These are phyloP conservation scores for Penicillium egyptiacum DNA, from an alignment of 495 filamentous ascomycete genomes.

Conservation along the genomic window DNA sequence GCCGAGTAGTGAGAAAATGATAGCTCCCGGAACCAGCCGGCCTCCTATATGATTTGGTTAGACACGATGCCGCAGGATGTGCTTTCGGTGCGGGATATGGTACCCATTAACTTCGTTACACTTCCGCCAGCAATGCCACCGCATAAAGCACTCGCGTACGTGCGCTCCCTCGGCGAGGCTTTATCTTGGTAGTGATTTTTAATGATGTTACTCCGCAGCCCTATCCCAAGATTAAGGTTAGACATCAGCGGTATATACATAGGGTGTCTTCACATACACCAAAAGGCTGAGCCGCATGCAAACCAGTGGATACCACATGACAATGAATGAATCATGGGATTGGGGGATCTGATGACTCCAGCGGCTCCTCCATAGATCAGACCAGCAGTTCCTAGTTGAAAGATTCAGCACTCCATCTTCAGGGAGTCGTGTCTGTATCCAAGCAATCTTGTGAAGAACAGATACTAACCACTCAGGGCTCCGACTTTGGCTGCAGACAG, in stretches of 20 bases:
- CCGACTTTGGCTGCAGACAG: conserved; percentile 51
- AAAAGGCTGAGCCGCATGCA: conserved; percentile 72
- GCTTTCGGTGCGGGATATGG: conserved; percentile 18
- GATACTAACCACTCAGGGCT: conserved; percentile 51
- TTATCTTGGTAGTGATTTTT: conserved; percentile 48
- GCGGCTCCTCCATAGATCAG: conserved; percentile 65
- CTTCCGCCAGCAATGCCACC: conserved; percentile 67
- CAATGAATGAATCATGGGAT: conserved; percentile 67
- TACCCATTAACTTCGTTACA: conserved; percentile 65
- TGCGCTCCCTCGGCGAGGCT: conserved; percentile 50
- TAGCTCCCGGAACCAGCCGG: conserved; percentile 56
- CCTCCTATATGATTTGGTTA: conserved; percentile 35
- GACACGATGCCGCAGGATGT: neutral
- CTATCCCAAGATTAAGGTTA: conserved; percentile 24
- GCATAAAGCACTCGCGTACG: conserved; percentile 64
- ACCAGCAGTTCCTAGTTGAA: conserved; percentile 62
- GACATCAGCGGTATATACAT: conserved; percentile 7
- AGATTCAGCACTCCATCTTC: conserved; percentile 4
- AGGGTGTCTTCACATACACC: conserved; percentile 52
- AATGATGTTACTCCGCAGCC: conserved; percentile 43
- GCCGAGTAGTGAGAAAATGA: conserved; percentile 65
- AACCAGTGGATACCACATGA: conserved; percentile 78
- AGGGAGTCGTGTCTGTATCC: neutral
- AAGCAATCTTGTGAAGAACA: conserved; percentile 5
- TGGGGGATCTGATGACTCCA: conserved; percentile 66